Evolutionary conservation across 495 filamentous ascomycete genomes (phyloP).

Genomic region (Penicillium nucicola): DNA sequence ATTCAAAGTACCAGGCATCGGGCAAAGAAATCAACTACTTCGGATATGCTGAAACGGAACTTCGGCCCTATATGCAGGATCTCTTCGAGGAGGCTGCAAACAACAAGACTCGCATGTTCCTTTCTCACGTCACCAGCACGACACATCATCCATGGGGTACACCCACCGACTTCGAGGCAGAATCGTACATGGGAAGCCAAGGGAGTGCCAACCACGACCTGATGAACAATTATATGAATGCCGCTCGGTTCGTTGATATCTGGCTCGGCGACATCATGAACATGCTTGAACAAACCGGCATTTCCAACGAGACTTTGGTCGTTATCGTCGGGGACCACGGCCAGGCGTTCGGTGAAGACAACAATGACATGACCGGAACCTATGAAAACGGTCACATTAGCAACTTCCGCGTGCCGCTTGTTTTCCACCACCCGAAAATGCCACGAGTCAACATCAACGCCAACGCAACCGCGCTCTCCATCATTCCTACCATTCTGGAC

Average conservation of each 20-base stretch:
- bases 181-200: slow-evolving; percentile 32
- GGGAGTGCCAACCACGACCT: slow-evolving; percentile 25
- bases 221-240: slow-evolving; percentile 43
- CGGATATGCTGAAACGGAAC: slow-evolving; percentile 40
- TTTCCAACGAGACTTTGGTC: slow-evolving; percentile 48
- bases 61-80: slow-evolving; percentile 41
- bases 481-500: slow-evolving; percentile 46
- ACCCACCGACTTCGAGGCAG: slow-evolving; percentile 29
- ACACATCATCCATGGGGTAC: slow-evolving; percentile 45
- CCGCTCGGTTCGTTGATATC: slow-evolving; percentile 39
- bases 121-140: slow-evolving; percentile 45
- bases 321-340: slow-evolving; percentile 49
- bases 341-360: slow-evolving; percentile 39
- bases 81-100: slow-evolving; percentile 37
- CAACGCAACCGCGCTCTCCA: slow-evolving; percentile 40
- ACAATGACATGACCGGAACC: slow-evolving; percentile 33
- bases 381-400: slow-evolving; percentile 46
- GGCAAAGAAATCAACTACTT: slow-evolving; percentile 44
- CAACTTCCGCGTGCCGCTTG: slow-evolving; percentile 43
- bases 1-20: slow-evolving; percentile 29
- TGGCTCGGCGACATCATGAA: slow-evolving; percentile 46
- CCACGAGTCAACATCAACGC: slow-evolving; percentile 37
- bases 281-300: slow-evolving; percentile 44
- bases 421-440: slow-evolving; percentile 43
- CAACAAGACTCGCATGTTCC: slow-evolving; percentile 42